Conservation (phyloP, 371 early-diverging fungal species). For the Entomophthora muscae region DNA sequence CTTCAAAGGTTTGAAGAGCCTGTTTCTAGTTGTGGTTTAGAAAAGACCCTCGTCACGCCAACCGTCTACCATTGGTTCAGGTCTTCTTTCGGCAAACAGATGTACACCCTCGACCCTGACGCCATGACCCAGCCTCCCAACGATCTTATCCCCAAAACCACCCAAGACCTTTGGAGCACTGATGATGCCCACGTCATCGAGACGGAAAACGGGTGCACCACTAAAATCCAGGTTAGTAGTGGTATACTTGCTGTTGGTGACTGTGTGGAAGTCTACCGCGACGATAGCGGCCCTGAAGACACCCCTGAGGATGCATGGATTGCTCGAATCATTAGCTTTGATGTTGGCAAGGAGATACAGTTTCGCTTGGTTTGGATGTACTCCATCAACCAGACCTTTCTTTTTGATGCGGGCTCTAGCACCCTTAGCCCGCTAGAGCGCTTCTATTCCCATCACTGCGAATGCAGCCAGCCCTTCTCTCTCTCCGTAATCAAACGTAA, state of each 20-base stretch:
- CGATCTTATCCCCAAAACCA: not conserved
- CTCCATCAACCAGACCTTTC: conserved; percentile 8
- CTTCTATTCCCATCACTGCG: conserved; percentile 12
- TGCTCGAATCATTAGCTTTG: not conserved
- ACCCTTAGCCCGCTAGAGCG: not conserved
- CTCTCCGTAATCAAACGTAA: conserved; percentile 8
- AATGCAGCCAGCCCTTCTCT: conserved; percentile 5
- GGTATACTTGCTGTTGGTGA: conserved; percentile 9
- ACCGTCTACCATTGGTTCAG: conserved; percentile 10
- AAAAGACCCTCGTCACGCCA: conserved; percentile 11
- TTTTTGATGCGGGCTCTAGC: conserved; percentile 7
- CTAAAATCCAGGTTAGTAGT: conserved; percentile 6
- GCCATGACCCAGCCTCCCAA: not conserved
- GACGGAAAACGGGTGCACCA: not conserved
- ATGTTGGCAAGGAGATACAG: not conserved
- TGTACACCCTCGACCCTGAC: conserved; percentile 2
- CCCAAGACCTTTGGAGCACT: not conserved
- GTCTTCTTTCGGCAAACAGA: conserved; percentile 5
- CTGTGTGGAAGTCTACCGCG: conserved; percentile 7
- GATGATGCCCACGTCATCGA: not conserved
- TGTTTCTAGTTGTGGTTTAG: not conserved
- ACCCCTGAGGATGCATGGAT: not conserved
- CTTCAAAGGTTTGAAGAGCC: not conserved
- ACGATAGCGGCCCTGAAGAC: not conserved
- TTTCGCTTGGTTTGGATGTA: conserved; percentile 13